phyloP scores from a whole-genome alignment of 768 basidiomycete species.

The Lactifluus hygrophoroides region DNA sequence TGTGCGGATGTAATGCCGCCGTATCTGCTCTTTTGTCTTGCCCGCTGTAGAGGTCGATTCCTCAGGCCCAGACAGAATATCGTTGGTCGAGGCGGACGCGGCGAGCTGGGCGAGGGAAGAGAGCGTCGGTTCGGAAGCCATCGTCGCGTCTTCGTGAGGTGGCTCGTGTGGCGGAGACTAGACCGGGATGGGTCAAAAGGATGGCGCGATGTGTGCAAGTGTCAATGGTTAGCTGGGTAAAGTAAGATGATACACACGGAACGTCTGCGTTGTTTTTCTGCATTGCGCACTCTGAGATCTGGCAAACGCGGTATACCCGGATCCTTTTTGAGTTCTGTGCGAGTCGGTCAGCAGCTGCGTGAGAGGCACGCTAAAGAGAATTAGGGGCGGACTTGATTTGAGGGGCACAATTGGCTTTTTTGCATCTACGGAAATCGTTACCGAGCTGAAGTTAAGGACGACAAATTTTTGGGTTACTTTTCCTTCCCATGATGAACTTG shows the following conservation, averaged over 20 bases:
- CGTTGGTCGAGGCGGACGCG: constrained; percentile 25
- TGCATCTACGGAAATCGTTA: background rate
- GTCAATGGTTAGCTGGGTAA: background rate
- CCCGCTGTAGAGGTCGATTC: constrained; percentile 22
- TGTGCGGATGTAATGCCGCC: constrained; percentile 66
- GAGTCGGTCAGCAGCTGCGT: background rate
- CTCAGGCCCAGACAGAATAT: constrained; percentile 30
- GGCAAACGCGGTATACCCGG: constrained; percentile 82
- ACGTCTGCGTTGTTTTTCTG: constrained; percentile 38
- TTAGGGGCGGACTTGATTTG: constrained; percentile 4
- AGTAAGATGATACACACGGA: constrained; percentile 28
- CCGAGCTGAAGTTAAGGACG: background rate
- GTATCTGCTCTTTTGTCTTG: constrained; percentile 62
- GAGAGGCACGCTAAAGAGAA: background rate
- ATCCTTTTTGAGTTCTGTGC: constrained; percentile 78
- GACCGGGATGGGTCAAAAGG: background rate
- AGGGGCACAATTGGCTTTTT: constrained; percentile 1
- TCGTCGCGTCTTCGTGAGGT: constrained; percentile 44
- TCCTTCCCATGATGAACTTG: constrained; percentile 1
- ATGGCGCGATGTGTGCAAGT: background rate
- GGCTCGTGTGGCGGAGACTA: constrained; percentile 8
- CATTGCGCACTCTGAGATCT: constrained; percentile 53
- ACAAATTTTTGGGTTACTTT: background rate
- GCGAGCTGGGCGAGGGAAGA: constrained; percentile 51
- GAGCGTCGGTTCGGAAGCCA: constrained; percentile 69